Percentiles rank a stretch among this genome's conserved stretches.
phyloP scores from a whole-genome alignment of 176 grass and related monocot species.

The bread wheat (Triticum aestivum) region IWGSC_CS_RefSeq_v2.1 NC_057808.1:290568005-290568504 shows the following conservation, averaged over 20 bases:
- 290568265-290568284: neutral
- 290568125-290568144: slow-evolving; percentile 32
- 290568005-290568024: neutral
- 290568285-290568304: slow-evolving; percentile 4
- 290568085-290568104: slow-evolving; percentile 8
- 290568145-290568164: slow-evolving; percentile 8
- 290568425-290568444: neutral
- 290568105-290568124: slow-evolving; percentile 32
- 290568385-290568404: slow-evolving; percentile 11
- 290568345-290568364: neutral
- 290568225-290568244: neutral
- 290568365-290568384: neutral
- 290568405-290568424: neutral
- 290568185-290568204: neutral
- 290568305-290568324: neutral
- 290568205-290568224: neutral
- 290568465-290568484: neutral
- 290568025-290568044: slow-evolving; percentile 7
- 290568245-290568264: neutral
- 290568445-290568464: neutral
- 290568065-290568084: slow-evolving; percentile 9
- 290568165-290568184: neutral
- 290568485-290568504: neutral
- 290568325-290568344: neutral
- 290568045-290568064: slow-evolving; percentile 30